Percentiles rank a stretch among this genome's conserved stretches.
Conservation (phyloP, 305 asterid species). For the Withania somnifera region DNA sequence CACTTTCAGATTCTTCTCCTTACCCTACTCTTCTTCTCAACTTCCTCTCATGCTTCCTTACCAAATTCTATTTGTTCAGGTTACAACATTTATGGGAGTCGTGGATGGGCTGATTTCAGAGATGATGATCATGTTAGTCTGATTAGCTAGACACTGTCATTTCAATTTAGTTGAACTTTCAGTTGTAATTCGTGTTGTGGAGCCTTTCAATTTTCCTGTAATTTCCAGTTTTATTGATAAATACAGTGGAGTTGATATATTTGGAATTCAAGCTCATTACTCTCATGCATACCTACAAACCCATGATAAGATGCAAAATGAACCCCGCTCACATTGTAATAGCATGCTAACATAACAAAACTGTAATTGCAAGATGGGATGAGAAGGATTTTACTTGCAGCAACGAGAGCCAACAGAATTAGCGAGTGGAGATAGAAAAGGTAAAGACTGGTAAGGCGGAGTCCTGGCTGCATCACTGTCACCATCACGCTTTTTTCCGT, state of each 20-base stretch:
- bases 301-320: neutral
- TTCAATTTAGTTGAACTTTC: neutral
- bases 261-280: neutral
- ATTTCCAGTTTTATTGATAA: neutral
- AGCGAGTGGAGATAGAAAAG: conserved; percentile 55
- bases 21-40: neutral
- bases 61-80: neutral
- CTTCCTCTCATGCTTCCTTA: neutral
- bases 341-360: neutral
- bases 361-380: neutral
- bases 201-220: neutral
- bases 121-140: neutral
- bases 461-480: conserved; percentile 9
- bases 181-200: neutral
- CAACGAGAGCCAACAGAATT: conserved; percentile 64
- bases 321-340: too few species aligned
- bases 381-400: conserved; percentile 31
- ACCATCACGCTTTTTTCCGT: conserved; percentile 11
- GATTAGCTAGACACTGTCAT: neutral
- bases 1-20: neutral
- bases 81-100: neutral
- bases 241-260: neutral
- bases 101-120: neutral
- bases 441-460: conserved; percentile 29
- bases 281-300: neutral